A percentile compares a stretch with the other conserved stretches of the same genome.
Conservation (phyloP, 2,329 filamentous ascomycete species). For the Ascomycota sp. region DNA sequence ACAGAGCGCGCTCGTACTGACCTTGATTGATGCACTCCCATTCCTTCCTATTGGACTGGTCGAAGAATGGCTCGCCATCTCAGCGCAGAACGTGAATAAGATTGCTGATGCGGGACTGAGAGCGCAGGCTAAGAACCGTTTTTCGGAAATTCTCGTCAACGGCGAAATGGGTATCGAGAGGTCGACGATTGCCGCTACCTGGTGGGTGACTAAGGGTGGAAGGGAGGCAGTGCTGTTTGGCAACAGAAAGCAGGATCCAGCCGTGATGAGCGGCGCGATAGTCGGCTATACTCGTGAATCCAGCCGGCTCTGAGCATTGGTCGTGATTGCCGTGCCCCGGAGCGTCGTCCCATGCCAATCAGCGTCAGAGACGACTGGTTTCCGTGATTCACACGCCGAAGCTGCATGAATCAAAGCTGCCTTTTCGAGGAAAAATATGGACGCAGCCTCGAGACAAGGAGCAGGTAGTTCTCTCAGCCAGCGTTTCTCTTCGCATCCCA, state of each 20-base stretch:
- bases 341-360: background rate
- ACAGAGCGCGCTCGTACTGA: slow-evolving; percentile 55
- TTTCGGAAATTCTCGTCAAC: slow-evolving; percentile 60
- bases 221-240: slow-evolving; percentile 25
- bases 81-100: slow-evolving; percentile 44
- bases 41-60: slow-evolving; percentile 49
- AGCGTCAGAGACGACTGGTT: too few relatives aligned
- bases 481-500: too few relatives aligned
- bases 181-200: slow-evolving; percentile 56
- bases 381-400: too few relatives aligned
- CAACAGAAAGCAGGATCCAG: slow-evolving; percentile 5
- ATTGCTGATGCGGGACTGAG: slow-evolving; percentile 43
- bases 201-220: slow-evolving; percentile 53
- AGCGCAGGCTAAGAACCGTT: slow-evolving; percentile 44
- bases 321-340: background rate
- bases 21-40: slow-evolving; percentile 61
- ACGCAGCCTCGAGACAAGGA: too few relatives aligned
- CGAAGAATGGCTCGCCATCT: slow-evolving; percentile 61
- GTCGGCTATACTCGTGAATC: slow-evolving; percentile 9
- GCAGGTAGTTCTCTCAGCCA: too few relatives aligned
- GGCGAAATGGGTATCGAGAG: slow-evolving; percentile 82
- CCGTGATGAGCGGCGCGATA: slow-evolving; percentile 37
- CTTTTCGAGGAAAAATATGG: too few relatives aligned
- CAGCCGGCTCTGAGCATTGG: slow-evolving; percentile 14
- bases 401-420: too few relatives aligned